These are phyloP conservation scores for Gonapodya sp. DNA, from an alignment of 192 early-diverging fungal species.

Conservation along the genomic window DNA sequence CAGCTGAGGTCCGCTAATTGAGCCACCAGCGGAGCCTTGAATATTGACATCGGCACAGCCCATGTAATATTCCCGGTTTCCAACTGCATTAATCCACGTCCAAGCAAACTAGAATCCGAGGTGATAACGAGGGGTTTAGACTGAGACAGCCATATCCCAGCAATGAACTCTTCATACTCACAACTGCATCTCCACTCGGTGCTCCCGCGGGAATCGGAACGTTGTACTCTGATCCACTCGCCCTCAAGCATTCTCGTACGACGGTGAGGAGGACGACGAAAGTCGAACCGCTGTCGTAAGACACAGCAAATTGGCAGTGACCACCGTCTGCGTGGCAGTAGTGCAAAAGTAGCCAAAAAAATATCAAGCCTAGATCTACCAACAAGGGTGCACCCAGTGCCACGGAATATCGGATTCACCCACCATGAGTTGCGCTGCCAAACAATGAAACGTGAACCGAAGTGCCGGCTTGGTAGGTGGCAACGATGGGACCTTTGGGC, in stretches of 20 bases:
- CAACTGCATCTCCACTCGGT: not conserved
- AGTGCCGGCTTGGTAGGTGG: constrained; percentile 13
- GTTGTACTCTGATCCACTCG: constrained; percentile 19
- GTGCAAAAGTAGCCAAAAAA: not conserved
- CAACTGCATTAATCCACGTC: not conserved
- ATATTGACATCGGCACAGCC: not conserved
- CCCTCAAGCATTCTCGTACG: constrained; percentile 38
- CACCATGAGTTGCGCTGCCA: not conserved
- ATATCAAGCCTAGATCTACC: no score
- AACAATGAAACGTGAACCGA: constrained; percentile 6
- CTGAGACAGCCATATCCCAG: not conserved
- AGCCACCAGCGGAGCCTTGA: not conserved
- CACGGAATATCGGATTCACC: not conserved
- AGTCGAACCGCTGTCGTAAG: constrained; percentile 43
- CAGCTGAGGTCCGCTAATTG: not conserved
- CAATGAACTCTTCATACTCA: not conserved
- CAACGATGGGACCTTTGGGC: not conserved
- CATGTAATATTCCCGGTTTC: constrained; percentile 7
- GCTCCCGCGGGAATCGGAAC: constrained; percentile 35
- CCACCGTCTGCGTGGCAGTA: constrained; percentile 44
- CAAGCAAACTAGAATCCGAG: not conserved
- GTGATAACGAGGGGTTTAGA: not conserved
- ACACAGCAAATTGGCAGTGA: constrained; percentile 59
- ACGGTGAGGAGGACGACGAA: constrained; percentile 55
- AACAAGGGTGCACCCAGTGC: no score